Percentiles rank a stretch among this genome's conserved stretches.
phyloP scores from a whole-genome alignment of 768 basidiomycete genomes.

The Tricholoma terreum region DNA sequence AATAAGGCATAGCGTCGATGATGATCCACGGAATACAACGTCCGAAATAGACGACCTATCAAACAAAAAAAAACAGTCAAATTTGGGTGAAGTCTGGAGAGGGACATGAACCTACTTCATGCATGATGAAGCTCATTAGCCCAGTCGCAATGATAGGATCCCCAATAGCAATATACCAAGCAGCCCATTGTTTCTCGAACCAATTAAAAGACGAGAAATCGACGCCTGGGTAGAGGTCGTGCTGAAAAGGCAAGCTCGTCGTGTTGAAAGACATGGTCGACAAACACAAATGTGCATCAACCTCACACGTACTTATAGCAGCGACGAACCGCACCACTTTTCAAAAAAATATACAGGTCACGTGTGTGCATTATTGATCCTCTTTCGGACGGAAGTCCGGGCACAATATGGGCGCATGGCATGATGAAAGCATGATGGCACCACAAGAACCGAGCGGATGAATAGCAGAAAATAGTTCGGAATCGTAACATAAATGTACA shows the following conservation, averaged over 20 bases:
- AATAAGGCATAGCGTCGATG: slow-evolving; percentile 92
- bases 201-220: slow-evolving; percentile 62
- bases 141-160: slow-evolving; percentile 94
- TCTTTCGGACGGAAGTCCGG: too few relatives aligned
- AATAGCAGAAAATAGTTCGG: too few relatives aligned
- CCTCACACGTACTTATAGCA: slow-evolving; percentile 1
- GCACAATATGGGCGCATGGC: too few relatives aligned
- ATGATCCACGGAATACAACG: slow-evolving; percentile 94
- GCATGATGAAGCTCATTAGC: slow-evolving; percentile 86
- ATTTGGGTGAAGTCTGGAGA: not conserved
- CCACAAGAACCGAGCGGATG: too few relatives aligned
- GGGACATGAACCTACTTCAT: slow-evolving; percentile 66
- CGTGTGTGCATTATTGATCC: too few relatives aligned
- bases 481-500: too few relatives aligned
- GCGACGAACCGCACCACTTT: slow-evolving; percentile 9
- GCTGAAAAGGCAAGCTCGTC: slow-evolving; percentile 28
- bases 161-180: slow-evolving; percentile 83
- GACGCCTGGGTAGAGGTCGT: slow-evolving; percentile 52
- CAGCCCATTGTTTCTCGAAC: slow-evolving; percentile 78
- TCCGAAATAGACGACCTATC: slow-evolving; percentile 92
- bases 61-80: not conserved
- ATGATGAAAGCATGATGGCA: too few relatives aligned
- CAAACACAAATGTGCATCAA: not conserved
- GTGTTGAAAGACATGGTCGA: slow-evolving; percentile 44
- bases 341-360: not conserved